These are phyloP conservation scores for Solanum virginianum DNA, from an alignment of 257 asterid genomes.

Conservation along the genomic window DNA sequence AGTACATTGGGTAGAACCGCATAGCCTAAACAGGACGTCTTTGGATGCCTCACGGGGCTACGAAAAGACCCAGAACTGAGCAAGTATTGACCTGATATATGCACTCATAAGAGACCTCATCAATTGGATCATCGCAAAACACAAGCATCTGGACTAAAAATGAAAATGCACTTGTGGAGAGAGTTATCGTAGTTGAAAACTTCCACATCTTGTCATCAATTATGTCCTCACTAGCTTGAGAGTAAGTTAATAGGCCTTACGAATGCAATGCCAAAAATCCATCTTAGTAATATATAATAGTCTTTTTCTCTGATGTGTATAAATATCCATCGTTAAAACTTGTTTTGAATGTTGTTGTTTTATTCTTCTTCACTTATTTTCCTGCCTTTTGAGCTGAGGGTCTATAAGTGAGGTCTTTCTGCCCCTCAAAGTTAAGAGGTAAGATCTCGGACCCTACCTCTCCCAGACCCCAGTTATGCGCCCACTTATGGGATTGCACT, in stretches of 20 bases:
- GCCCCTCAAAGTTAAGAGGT: neutral
- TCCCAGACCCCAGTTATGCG: no score
- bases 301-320: no score
- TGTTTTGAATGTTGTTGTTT: no score
- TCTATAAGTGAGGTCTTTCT: neutral
- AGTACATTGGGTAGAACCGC: neutral
- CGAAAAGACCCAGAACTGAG: neutral
- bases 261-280: no score
- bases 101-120: neutral
- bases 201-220: no score
- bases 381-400: neutral
- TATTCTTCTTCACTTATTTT: no score
- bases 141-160: neutral
- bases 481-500: no score
- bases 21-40: neutral
- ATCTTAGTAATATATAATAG: no score
- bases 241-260: no score
- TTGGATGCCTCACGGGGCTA: neutral
- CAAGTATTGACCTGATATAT: neutral
- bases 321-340: no score
- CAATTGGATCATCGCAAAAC: neutral
- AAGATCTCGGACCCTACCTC: neutral
- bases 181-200: neutral
- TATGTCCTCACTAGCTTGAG: no score
- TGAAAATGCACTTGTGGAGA: neutral